A percentile compares a stretch with the other conserved stretches of the same genome.
Evolutionary conservation across 2,329 filamentous ascomycete genomes (phyloP).

Genomic region (Exophiala xenobiotica): DNA sequence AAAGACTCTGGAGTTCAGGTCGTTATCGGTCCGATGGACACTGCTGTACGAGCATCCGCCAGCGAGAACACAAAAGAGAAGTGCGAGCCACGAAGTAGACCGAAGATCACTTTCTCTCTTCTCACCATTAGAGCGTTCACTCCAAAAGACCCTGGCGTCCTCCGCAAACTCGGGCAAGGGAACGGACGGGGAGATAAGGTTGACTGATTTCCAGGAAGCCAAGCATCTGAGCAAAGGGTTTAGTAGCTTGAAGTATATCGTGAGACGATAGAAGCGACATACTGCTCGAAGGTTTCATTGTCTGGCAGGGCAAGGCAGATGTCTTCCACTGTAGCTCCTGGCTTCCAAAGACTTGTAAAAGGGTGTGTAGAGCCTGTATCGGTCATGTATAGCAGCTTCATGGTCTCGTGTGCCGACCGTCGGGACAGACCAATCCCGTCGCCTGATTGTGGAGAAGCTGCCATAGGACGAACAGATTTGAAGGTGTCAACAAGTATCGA

Average conservation of each 20-base stretch:
- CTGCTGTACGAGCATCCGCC: constrained; percentile 9
- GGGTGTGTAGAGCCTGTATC: constrained; percentile 13
- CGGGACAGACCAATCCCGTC: background rate
- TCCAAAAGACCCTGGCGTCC: constrained; percentile 10
- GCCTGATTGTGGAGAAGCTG: constrained; percentile 2
- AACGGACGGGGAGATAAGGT: constrained; percentile 6
- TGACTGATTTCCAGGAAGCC: background rate
- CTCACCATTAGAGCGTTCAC: constrained; percentile 6
- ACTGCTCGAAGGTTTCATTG: constrained; percentile 12
- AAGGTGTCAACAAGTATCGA: constrained; percentile 8
- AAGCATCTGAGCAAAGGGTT: background rate
- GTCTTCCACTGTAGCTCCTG: constrained; percentile 12
- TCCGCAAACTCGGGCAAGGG: constrained; percentile 6
- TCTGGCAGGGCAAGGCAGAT: constrained; percentile 14
- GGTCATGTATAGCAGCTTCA: constrained; percentile 11
- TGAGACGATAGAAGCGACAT: background rate
- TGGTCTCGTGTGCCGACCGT: constrained; percentile 10
- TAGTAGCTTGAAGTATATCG: background rate
- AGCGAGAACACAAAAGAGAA: constrained; percentile 9
- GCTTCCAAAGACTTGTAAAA: constrained; percentile 10
- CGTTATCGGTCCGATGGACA: background rate
- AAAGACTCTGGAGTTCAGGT: constrained; percentile 13
- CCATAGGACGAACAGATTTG: background rate
- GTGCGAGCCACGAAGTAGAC: constrained; percentile 12
- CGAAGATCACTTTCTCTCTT: constrained; percentile 13